Evolutionary conservation across 2,329 filamentous ascomycete genomes (phyloP), one percentile per base, ranked within the genome.

Genomic region (Neonectria neomacrospora): DNA sequence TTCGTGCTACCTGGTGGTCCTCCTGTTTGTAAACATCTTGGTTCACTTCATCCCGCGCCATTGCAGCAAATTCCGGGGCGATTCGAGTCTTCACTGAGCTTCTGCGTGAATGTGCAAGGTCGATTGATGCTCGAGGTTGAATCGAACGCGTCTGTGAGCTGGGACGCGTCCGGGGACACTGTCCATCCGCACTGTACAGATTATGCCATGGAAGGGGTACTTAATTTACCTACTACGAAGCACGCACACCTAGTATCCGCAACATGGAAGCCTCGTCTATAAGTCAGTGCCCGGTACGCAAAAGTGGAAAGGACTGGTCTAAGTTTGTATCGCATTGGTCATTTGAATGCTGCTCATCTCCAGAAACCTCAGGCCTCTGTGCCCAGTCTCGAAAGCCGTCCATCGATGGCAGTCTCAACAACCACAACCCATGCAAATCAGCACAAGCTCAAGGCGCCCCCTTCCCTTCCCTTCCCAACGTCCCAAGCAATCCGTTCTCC

Each of bases 1-100:
- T 16, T 54, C 28, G 7, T 37, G 58, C 64, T 71, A 83, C 83
- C 73, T 82, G 79, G 51, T 84, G 80, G 50, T 85, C 82, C 54
- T 83, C 78, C 48, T 81, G 78, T n/a, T 70, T 71, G 58, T 80
- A 72, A 9, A 61, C 61, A 5, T 74, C 70, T 28, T 71, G 68
- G 11, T 64, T 59, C 18, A 54, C 58, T 37, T 69, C 67, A 48
- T 72, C 70, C 50, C 58, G 61, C 5, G 69, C 53, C 74, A 77
- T 77, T 37, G 63, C 61, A 5, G 41, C 20, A 23, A n/a, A 8
- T 64, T 37, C 39, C n/a, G 22, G 26, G 28, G 37, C 37, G 41
- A 34, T 47, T 34, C 16, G 8, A 37, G 18, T 47, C 22, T 55
- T 22, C 30, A 26, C 11, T 45, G 22, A 28, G 50, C 51, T 37